Percentiles rank a stretch among this genome's conserved stretches.
phyloP scores from a whole-genome alignment of 2,329 filamentous ascomycete species.

The Fusarium succisae region DNA sequence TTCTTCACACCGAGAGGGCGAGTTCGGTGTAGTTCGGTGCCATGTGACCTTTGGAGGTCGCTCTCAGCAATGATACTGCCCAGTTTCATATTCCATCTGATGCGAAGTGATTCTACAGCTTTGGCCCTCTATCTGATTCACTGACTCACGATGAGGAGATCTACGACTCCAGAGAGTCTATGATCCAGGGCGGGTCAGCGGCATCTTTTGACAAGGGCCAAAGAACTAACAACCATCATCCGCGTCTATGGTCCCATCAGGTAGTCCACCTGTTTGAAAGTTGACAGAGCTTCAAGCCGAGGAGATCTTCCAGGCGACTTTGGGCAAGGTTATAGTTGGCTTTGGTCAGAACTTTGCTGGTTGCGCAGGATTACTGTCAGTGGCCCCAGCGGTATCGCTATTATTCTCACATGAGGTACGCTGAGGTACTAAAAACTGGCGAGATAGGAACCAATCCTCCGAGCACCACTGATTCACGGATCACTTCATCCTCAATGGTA shows the following conservation, averaged over 20 bases:
- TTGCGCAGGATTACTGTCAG: background rate
- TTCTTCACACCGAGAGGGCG: background rate
- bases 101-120: background rate
- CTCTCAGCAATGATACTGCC: background rate
- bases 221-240: background rate
- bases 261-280: background rate
- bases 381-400: background rate
- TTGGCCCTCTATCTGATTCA: background rate
- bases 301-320: background rate
- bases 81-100: background rate
- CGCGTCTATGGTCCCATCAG: background rate
- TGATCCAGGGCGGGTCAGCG: background rate
- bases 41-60: background rate
- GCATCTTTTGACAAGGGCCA: background rate
- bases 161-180: background rate
- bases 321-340: background rate
- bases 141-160: background rate
- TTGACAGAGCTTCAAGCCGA: background rate
- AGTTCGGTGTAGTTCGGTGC: background rate
- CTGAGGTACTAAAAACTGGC: background rate
- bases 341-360: background rate
- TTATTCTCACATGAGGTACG: fast-evolving
- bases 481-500: background rate
- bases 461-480: background rate
- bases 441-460: no score